Base-by-base conservation (phyloP, 1,139 yeast genomes). In the Blastobotrys arbuscula region DNA sequence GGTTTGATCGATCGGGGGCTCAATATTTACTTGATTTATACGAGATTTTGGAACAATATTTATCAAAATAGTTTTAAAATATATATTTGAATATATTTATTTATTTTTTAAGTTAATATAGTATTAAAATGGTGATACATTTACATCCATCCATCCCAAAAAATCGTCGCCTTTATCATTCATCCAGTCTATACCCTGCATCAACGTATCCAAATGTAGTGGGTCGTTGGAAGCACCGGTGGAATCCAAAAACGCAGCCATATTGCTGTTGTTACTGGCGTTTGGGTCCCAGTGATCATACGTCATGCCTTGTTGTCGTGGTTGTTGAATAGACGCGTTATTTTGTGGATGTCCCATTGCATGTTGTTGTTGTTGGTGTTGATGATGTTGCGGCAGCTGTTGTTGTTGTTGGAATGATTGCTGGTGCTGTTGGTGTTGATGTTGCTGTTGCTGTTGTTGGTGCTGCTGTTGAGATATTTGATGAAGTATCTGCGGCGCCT, bases 141-240 rank as follows among this genome's bases (percentile, higher is more conserved):
- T 77, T 59, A 74, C 81, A 62, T 89, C 96, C 71, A 89, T 84
- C 96, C 96, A 90, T n/a, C 97, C 97, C 46, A 90, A 71, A 62
- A 90, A 84, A 63, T 89, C 97, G 63, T 89, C 97, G 51, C 79
- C 79, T 48, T 79, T 83, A 12, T 76, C 76, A 57, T 85, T 87
- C 68, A 82, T 81, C 96, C 96, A 87, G 30, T 88, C 90, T 44
- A 81, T 79, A 20, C 89, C 83, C 60, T 87, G 96, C 67, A 73
- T 85, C 76, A 65, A 82, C 12, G 64, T 61, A 47, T 59, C 70
- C 39, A 66, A 54, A 70, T 66, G 63, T 12, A 60, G 53, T 1
- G 66, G 66, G 49, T 61, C 62, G 37, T 56, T 58, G 2, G 64
- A 58, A 1, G 63, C 62, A 7, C 65, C 65, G 1, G 66, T 62